Percentiles rank a stretch among this genome's conserved stretches.
These are phyloP conservation scores for Ochetophila trinervis DNA, from an alignment of 306 rosid genomes.

Conservation along the genomic window DNA sequence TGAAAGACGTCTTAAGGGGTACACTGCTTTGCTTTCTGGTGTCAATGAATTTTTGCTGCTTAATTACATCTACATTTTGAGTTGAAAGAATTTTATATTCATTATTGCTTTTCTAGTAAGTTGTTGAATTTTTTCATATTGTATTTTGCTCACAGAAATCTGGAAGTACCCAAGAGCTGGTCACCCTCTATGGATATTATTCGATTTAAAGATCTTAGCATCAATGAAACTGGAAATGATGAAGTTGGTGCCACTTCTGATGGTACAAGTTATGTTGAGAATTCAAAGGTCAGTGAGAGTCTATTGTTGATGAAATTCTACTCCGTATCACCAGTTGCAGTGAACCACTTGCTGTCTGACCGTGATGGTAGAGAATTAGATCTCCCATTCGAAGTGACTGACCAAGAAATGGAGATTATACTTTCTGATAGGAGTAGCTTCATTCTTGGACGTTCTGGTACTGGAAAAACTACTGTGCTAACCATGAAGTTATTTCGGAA, in stretches of 20 bases:
- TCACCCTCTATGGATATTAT: constrained; percentile 31
- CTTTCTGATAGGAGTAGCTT: constrained; percentile 54
- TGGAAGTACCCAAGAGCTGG: constrained; percentile 65
- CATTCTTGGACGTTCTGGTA: constrained; percentile 80
- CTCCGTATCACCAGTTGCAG: constrained; percentile 45
- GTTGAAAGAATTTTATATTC: too few relatives aligned
- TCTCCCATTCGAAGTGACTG: constrained; percentile 74
- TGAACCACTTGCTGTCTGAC: constrained; percentile 59
- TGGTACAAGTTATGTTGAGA: constrained; percentile 65
- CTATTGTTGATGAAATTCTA: constrained; percentile 77
- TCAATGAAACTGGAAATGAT: constrained; percentile 27
- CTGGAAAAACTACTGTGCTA: constrained; percentile 83
- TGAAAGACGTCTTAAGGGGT: constrained; percentile 55
- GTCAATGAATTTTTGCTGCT: neutral
- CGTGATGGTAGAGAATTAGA: constrained; percentile 51
- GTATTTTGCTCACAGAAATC: constrained; percentile 29
- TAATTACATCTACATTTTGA: neutral
- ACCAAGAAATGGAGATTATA: constrained; percentile 59
- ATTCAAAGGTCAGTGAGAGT: constrained; percentile 78
- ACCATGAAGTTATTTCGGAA: constrained; percentile 69
- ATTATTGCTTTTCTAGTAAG: neutral
- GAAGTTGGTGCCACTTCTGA: constrained; percentile 28
- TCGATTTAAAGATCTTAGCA: constrained; percentile 32
- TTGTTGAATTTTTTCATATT: neutral
- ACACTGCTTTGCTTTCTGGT: constrained; percentile 16